Conservation (phyloP, 495 filamentous ascomycete genomes). For the Aspergillus bertholletiae region DNA sequence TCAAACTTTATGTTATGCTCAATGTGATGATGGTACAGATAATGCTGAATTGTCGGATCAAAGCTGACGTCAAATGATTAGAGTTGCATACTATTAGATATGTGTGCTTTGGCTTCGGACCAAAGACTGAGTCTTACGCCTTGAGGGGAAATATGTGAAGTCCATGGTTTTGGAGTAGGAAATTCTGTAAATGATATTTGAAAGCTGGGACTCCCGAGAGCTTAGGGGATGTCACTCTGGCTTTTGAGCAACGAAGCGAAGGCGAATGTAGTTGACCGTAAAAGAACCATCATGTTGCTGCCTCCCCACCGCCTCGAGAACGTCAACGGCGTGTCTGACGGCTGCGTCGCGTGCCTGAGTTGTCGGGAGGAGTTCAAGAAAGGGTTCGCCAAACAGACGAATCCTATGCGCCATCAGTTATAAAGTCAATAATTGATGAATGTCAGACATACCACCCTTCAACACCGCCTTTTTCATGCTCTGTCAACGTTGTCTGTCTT, state of each 20-base stretch:
- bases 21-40: no score
- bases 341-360: constrained; percentile 48
- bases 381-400: constrained; percentile 57
- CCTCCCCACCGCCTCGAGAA: constrained; percentile 50
- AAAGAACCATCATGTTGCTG: constrained; percentile 55
- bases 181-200: no score
- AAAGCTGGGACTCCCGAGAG: background rate
- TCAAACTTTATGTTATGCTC: no score
- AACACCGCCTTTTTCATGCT: constrained; percentile 51
- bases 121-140: no score
- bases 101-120: no score
- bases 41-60: no score
- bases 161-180: no score
- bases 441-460: constrained; percentile 51
- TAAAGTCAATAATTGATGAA: background rate
- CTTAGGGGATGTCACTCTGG: constrained; percentile 26
- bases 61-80: no score
- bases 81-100: no score
- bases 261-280: constrained; percentile 66
- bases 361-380: constrained; percentile 47
- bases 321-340: constrained; percentile 53
- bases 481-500: constrained; percentile 57
- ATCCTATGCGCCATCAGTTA: constrained; percentile 23
- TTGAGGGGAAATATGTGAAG: no score
- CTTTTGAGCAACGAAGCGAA: constrained; percentile 62